Base-by-base conservation (phyloP, 306 rosid species). In the Acacia melanoxylon region DNA sequence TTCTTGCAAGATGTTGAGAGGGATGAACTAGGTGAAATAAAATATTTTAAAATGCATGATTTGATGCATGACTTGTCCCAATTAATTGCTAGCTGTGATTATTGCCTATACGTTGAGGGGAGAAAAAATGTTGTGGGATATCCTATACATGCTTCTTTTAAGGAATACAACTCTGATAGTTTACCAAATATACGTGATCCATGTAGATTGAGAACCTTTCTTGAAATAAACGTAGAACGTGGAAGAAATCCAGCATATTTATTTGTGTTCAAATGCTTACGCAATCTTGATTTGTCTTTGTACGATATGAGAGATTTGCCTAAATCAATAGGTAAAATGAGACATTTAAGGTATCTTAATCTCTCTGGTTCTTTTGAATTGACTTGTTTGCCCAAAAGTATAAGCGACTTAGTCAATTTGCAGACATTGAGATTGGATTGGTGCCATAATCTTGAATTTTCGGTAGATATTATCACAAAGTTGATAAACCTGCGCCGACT, bases 221-320 rank as follows among this genome's bases (percentile, higher is more conserved):
- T 63, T 63, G 0, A 14, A 4, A 2, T 6, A 0, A 15, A 6
- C n/a, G 2, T 0, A 5, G 0, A 3, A 1, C 0, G 0, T 13
- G 20, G 6, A 5, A 4, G 15, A 6, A 17, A 14, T 29, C 69
- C 10, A 63, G 2, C 5, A 0, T 6, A 15, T 29, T 13, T 63
- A 14, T 12, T 29, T 27, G 0, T 5, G 41, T 63, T 29, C n/a
- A 63, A 2, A 29, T 4, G 41, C 20, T 22, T 63, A 2, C 41
- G 69, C 1, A 5, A 11, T 63, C 41, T 63, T 2, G 4, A 20
- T 22, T 58, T 85, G 2, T 1, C 31, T 29, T 1, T 1, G 0
- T 37, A 16, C 31, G 0, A 0, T 14, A 11, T 62, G 8, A 4
- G 0, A 0, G 0, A 1, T 31, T 11, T 80, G 9, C 71, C 67